These are phyloP conservation scores for Alternaria sp. DNA, from an alignment of 2,329 filamentous ascomycete genomes.

Conservation along the genomic window DNA sequence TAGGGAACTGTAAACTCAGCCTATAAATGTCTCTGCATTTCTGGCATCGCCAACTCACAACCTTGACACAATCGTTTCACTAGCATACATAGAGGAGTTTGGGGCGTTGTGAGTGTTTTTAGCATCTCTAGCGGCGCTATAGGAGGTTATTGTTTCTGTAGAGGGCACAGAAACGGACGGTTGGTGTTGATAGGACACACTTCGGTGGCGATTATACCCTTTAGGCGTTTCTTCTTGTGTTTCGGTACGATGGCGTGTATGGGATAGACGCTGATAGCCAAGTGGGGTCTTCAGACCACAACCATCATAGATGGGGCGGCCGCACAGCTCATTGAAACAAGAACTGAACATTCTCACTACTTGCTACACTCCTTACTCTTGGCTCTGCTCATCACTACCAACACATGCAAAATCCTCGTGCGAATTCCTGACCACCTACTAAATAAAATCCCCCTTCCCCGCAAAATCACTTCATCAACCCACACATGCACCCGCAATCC, in stretches of 20 bases:
- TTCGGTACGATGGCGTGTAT: not conserved
- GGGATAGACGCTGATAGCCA: not conserved
- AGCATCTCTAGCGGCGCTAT: conserved; percentile 26
- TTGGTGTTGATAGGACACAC: conserved; percentile 14
- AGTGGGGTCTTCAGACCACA: not conserved
- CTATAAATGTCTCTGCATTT: not conserved
- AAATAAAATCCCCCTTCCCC: not conserved
- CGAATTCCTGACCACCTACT: too few relatives aligned
- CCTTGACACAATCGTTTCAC: not conserved
- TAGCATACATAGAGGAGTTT: conserved; percentile 30
- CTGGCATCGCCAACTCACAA: not conserved
- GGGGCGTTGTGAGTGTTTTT: conserved; percentile 1
- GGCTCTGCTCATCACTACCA: not conserved
- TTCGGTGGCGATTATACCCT: conserved; percentile 34
- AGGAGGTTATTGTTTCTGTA: conserved; percentile 12
- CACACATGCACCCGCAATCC: conserved; percentile 64
- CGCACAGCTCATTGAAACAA: not conserved
- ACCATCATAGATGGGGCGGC: not conserved
- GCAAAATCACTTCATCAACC: conserved; percentile 46
- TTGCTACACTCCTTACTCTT: not conserved
- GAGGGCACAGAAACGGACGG: conserved; percentile 10
- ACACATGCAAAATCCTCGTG: not conserved
- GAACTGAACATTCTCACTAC: not conserved
- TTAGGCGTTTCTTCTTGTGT: conserved; percentile 14
- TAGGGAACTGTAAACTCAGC: conserved; percentile 12